Base-by-base conservation (phyloP, 2,329 filamentous ascomycete genomes). In the Neobulgaria alba region DNA sequence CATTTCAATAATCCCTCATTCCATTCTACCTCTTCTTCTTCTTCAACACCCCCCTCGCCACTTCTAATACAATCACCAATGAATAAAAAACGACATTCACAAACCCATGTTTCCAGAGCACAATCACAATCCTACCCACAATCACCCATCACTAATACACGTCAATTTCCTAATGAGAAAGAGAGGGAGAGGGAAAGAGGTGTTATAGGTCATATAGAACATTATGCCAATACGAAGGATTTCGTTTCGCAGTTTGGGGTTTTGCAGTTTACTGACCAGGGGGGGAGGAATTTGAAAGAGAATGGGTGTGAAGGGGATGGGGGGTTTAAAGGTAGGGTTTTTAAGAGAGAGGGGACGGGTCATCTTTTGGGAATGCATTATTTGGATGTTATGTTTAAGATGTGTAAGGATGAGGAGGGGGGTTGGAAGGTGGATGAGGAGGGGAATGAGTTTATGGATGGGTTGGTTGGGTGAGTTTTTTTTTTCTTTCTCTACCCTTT, bases 1-100 rank as follows among this genome's bases (percentile, higher is more conserved):
- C 83, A 89, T 59, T 89, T 87, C 66, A 88, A 88, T 60, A 86
- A 87, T 48, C 85, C 84, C 0, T 72, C 76, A 49, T 67, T 71
- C 3, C 70, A 73, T 43, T 52, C 65, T 9, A 53, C 61, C 1
- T 69, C 68, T 1, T 71, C 23, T 26, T 26, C 23, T 12, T 26
- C 23, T 12, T 12, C 7, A 26, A 26, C 23, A n/a, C n/a, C n/a
- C n/a, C n/a, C n/a, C n/a, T n/a, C n/a, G n/a, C n/a, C n/a, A n/a
- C n/a, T 12, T 7, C 23, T 26, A 26, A 26, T 12, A 26, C 23
- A 26, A 7, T 12, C 23, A 26, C 23, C 23, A 26, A n/a, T n/a
- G n/a, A n/a, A n/a, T n/a, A 77, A 46, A 50, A 53, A 4, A 51
- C 54, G 3, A 59, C 64, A n/a, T 43, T 58, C n/a, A 52, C 53